These are phyloP conservation scores for Cichorium intybus DNA, from an alignment of 140 eudicot genomes.

Conservation along the genomic window DNA sequence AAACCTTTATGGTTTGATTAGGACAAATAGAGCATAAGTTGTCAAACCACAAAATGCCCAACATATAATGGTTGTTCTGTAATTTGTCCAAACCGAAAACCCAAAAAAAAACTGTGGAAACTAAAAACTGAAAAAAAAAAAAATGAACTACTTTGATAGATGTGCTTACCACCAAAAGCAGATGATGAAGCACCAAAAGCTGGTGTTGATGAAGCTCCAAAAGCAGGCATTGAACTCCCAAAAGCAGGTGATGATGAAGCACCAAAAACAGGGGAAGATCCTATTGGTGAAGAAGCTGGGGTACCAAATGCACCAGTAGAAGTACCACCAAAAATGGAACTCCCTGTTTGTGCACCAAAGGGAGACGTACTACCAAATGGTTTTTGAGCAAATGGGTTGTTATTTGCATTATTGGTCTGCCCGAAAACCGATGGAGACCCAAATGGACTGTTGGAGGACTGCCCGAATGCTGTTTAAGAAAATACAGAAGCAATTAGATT, in stretches of 20 bases:
- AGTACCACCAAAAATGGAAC: constrained; percentile 80
- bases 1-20: not conserved
- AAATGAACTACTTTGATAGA: not conserved
- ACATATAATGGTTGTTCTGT: not conserved
- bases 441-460: constrained; percentile 77
- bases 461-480: constrained; percentile 76
- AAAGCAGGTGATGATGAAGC: constrained; percentile 78
- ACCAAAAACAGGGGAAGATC: constrained; percentile 73
- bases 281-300: constrained; percentile 65
- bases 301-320: constrained; percentile 89
- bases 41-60: not conserved
- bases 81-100: not conserved
- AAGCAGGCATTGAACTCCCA: constrained; percentile 70
- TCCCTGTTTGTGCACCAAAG: constrained; percentile 85
- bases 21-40: not conserved
- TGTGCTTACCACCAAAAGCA: constrained; percentile 47
- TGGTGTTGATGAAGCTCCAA: constrained; percentile 67
- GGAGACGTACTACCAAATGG: constrained; percentile 79
- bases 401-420: constrained; percentile 61
- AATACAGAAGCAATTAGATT: constrained; percentile 20
- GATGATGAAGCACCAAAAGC: constrained; percentile 61
- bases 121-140: not conserved
- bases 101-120: not conserved
- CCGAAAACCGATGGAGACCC: constrained; percentile 93
- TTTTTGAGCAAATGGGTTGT: constrained; percentile 81